These are phyloP conservation scores for Fraxinus dipetala DNA, from an alignment of 305 asterid species.

Conservation along the genomic window DNA sequence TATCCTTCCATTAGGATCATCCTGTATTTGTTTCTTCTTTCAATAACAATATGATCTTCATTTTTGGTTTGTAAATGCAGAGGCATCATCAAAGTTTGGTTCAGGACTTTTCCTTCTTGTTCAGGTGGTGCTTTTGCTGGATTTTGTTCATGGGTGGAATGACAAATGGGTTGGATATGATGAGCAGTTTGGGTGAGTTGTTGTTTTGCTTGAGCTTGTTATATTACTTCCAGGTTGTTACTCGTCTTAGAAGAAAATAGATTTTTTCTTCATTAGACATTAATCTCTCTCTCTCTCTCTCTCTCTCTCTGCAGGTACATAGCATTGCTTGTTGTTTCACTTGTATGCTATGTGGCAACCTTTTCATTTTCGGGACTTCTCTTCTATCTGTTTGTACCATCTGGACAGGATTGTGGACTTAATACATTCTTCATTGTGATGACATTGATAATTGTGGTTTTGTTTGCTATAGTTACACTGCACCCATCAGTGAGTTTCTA, in stretches of 20 bases:
- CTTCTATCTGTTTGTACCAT: conserved; percentile 76
- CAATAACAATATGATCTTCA: conserved; percentile 4
- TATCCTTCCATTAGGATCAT: neutral
- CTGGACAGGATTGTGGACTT: conserved; percentile 89
- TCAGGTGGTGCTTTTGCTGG: conserved; percentile 87
- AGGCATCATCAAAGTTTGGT: conserved; percentile 83
- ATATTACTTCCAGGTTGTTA: neutral
- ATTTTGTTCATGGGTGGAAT: conserved; percentile 91
- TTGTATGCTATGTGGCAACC: conserved; percentile 75
- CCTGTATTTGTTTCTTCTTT: neutral
- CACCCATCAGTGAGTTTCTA: conserved; percentile 74
- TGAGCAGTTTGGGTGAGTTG: conserved; percentile 77
- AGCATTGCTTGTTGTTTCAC: conserved; percentile 80
- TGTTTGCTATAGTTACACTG: conserved; percentile 70
- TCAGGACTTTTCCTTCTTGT: conserved; percentile 89
- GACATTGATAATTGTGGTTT: conserved; percentile 59
- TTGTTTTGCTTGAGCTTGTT: neutral
- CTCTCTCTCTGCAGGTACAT: conserved; percentile 51
- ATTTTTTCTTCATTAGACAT: conserved; percentile 6
- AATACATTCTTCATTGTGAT: conserved; percentile 81
- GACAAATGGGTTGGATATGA: conserved; percentile 95
- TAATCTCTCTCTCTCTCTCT: neutral
- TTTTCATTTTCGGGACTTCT: conserved; percentile 73
- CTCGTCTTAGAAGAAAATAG: neutral
- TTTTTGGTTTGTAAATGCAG: conserved; percentile 45